These are phyloP conservation scores for Trichophaea hybrida DNA, from an alignment of 2,329 filamentous ascomycete species.

Conservation along the genomic window DNA sequence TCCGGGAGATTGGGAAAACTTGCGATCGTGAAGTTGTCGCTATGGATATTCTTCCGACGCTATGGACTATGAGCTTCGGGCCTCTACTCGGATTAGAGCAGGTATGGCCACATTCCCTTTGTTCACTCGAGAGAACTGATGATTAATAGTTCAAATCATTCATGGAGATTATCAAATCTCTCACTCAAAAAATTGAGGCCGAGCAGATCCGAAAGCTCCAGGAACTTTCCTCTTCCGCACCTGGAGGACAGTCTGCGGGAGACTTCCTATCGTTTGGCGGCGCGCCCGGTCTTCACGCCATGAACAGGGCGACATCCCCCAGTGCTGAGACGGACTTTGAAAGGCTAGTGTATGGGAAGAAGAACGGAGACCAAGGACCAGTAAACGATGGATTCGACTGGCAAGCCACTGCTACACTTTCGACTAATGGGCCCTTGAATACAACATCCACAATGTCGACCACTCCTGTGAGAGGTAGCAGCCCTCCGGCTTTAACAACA, in stretches of 20 bases:
- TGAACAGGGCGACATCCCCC: conserved; percentile 38
- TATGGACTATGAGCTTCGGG: conserved; percentile 86
- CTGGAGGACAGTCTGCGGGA: conserved; percentile 34
- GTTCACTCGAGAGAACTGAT: background rate
- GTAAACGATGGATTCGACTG: conserved; percentile 19
- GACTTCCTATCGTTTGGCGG: conserved; percentile 57
- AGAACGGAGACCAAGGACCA: conserved; percentile 28
- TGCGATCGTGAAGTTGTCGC: conserved; percentile 86
- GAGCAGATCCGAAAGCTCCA: conserved; percentile 82
- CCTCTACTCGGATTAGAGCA: conserved; percentile 70
- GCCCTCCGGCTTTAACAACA: background rate
- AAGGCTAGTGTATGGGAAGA: conserved; percentile 66
- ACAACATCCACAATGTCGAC: conserved; percentile 15
- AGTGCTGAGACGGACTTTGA: conserved; percentile 66
- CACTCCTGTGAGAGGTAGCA: conserved; percentile 19
- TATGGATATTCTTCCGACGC: conserved; percentile 71
- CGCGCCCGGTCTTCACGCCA: conserved; percentile 41
- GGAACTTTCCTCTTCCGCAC: conserved; percentile 46
- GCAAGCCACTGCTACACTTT: conserved; percentile 10
- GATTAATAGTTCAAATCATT: conserved; percentile 59
- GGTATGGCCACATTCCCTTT: conserved; percentile 4
- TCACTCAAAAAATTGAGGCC: conserved; percentile 68
- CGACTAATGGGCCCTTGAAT: background rate
- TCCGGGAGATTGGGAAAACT: conserved; percentile 65
- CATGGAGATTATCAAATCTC: conserved; percentile 70